Evolutionary conservation across 352 stramenopile species (phyloP).

Genomic region (Thalassiosira hispida): DNA sequence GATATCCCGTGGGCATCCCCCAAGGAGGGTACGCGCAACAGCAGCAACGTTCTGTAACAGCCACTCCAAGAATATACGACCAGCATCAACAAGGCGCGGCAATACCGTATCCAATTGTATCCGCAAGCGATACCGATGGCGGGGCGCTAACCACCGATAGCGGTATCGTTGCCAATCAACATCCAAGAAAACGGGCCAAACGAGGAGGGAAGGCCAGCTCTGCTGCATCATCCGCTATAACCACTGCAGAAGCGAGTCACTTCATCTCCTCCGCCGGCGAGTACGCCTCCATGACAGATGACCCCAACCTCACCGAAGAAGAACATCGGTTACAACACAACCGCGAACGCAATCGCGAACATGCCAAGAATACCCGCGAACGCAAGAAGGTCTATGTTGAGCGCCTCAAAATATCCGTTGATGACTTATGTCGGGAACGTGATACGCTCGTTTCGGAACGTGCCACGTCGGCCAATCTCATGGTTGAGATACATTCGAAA

Average conservation of each 20-base stretch:
- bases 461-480: conserved; percentile 64
- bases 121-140: conserved; percentile 53
- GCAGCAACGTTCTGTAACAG: too few species aligned
- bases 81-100: background rate
- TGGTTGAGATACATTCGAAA: conserved; percentile 81
- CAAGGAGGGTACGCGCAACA: too few species aligned
- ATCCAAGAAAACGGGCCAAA: conserved; percentile 8
- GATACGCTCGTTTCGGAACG: conserved; percentile 77
- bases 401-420: conserved; percentile 88
- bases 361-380: conserved; percentile 93
- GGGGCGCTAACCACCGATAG: background rate
- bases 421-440: conserved; percentile 77
- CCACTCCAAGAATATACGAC: too few species aligned
- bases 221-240: background rate
- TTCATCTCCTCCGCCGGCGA: too few species aligned
- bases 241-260: too few species aligned
- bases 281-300: too few species aligned
- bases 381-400: conserved; percentile 95
- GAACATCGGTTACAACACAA: conserved; percentile 66
- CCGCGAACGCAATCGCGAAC: conserved; percentile 92
- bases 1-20: too few species aligned
- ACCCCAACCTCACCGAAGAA: conserved; percentile 2
- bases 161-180: background rate
- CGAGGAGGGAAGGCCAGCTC: background rate
- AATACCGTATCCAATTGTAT: conserved; percentile 29